phyloP scores from a whole-genome alignment of 352 stramenopile genomes.

The Pythium monospermum region DNA sequence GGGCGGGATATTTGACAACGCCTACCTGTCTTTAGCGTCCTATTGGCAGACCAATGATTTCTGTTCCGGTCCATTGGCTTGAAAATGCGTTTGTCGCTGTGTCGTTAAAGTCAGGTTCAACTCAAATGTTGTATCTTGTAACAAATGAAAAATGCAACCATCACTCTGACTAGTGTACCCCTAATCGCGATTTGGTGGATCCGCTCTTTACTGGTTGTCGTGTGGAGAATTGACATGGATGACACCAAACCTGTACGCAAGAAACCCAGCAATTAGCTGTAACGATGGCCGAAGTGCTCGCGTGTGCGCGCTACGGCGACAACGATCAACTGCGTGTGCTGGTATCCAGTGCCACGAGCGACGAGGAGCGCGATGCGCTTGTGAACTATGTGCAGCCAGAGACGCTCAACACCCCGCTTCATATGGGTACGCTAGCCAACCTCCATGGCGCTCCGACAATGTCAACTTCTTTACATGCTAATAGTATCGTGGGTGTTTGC shows the following conservation, averaged over 20 bases:
- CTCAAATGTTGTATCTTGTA: neutral
- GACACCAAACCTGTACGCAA: too few relatives aligned
- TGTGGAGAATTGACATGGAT: constrained; percentile 8
- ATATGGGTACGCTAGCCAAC: constrained; percentile 54
- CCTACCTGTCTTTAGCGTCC: too few relatives aligned
- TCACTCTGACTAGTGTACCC: constrained; percentile 10
- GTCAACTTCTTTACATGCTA: neutral
- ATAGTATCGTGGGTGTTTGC: constrained; percentile 1
- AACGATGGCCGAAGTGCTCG: constrained; percentile 34
- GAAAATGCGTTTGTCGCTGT: neutral
- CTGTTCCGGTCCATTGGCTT: neutral
- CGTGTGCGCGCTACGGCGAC: constrained; percentile 71
- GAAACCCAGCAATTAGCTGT: neutral
- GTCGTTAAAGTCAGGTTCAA: constrained; percentile 14
- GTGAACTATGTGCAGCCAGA: constrained; percentile 76
- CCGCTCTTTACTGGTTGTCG: constrained; percentile 13
- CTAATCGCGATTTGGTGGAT: constrained; percentile 16
- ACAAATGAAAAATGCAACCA: constrained; percentile 8
- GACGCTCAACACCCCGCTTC: constrained; percentile 74
- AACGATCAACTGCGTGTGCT: constrained; percentile 50
- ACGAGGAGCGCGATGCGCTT: constrained; percentile 22
- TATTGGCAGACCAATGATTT: too few relatives aligned
- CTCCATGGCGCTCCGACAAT: neutral
- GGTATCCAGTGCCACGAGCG: constrained; percentile 20
- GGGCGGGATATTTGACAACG: too few relatives aligned